A percentile compares a stretch with the other conserved stretches of the same genome.
phyloP scores from a whole-genome alignment of 768 basidiomycete species.

The Porphyrellus cyaneotinctus region DNA sequence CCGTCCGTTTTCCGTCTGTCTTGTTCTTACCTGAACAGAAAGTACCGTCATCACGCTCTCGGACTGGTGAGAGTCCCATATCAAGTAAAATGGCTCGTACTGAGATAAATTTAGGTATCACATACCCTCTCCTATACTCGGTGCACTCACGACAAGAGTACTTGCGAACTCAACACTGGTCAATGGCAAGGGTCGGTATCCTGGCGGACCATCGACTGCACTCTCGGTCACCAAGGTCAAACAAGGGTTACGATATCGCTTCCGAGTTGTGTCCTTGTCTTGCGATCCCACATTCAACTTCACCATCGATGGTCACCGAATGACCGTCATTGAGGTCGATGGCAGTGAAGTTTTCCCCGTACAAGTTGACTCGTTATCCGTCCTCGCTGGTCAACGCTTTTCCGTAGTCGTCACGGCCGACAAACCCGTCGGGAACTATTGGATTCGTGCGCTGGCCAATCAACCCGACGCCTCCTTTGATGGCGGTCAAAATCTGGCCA shows the following conservation, averaged over 20 bases:
- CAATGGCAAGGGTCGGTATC: constrained; percentile 5
- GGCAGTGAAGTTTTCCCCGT: background rate
- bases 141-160: background rate
- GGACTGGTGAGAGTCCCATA: background rate
- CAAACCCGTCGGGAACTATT: constrained; percentile 48
- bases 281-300: constrained; percentile 3
- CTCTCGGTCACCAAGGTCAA: constrained; percentile 3
- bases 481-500: constrained; percentile 3
- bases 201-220: constrained; percentile 1
- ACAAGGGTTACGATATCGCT: constrained; percentile 2
- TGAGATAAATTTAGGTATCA: constrained; percentile 1
- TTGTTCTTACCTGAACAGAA: constrained; percentile 16
- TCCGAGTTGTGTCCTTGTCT: background rate
- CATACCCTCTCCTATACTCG: background rate
- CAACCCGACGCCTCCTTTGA: constrained; percentile 8
- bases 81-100: background rate
- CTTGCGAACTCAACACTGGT: background rate
- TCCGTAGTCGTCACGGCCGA: constrained; percentile 38
- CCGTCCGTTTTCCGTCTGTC: background rate
- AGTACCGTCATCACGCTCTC: constrained; percentile 31
- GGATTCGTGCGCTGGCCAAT: constrained; percentile 39
- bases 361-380: background rate
- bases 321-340: constrained; percentile 6
- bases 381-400: constrained; percentile 3
- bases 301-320: constrained; percentile 7